These are phyloP conservation scores for Thelonectria rubi DNA, from an alignment of 2,329 filamentous ascomycete species.

Conservation along the genomic window DNA sequence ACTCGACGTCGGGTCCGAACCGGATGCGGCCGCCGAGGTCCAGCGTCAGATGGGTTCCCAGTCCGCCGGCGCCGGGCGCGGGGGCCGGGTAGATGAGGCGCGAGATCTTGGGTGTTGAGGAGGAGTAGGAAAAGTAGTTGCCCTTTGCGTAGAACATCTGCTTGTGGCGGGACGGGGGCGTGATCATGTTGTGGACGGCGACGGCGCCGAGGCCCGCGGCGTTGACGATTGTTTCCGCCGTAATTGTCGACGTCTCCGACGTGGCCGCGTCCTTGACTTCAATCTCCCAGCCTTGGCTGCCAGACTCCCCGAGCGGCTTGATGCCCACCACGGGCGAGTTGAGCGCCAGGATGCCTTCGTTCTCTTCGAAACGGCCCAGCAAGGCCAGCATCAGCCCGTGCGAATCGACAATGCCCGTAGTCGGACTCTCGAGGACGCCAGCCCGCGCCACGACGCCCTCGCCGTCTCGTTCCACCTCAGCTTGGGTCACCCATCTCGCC, in stretches of 20 bases:
- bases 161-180: constrained; percentile 64
- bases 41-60: constrained; percentile 93
- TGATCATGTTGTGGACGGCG: constrained; percentile 82
- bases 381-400: constrained; percentile 86
- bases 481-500: constrained; percentile 71
- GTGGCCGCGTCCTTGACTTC: constrained; percentile 58
- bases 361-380: constrained; percentile 78
- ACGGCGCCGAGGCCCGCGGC: constrained; percentile 88
- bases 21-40: constrained; percentile 85
- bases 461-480: constrained; percentile 72
- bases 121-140: constrained; percentile 88
- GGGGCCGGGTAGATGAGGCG: constrained; percentile 91
- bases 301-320: constrained; percentile 57
- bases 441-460: constrained; percentile 78
- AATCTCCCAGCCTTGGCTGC: constrained; percentile 75
- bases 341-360: constrained; percentile 79
- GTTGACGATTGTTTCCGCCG: constrained; percentile 82
- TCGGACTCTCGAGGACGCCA: constrained; percentile 73
- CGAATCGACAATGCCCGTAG: constrained; percentile 90
- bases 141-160: constrained; percentile 88
- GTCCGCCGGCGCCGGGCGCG: constrained; percentile 79
- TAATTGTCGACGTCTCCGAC: constrained; percentile 67
- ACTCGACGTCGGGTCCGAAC: constrained; percentile 96
- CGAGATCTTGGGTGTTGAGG: constrained; percentile 68
- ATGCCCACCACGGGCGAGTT: constrained; percentile 72